Base-by-base conservation (phyloP, 1,284 basidiomycete species). In the Marasmius tenuissimus region DNA sequence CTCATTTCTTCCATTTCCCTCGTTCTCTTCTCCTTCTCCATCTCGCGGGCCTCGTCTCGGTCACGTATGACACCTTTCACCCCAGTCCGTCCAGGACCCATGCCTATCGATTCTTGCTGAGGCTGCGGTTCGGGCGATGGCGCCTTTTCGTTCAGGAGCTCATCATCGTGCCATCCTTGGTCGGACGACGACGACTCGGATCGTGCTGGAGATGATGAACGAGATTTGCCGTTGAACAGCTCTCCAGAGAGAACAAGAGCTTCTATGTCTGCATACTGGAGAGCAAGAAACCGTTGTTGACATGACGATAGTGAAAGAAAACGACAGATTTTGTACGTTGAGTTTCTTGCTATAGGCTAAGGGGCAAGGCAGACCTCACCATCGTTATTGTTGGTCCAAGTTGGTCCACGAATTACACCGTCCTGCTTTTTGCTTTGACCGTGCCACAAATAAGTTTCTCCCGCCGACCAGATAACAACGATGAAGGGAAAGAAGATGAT, bases 1-100 rank as follows among this genome's bases (percentile, higher is more conserved):
- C 57, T 62, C 33, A 68, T 27, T 40, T 65, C 63, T 37, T 65
- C 69, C 18, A 65, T 59, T 51, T 63, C 65, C 27, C 33, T 49
- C 7, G 40, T 51, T 18, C 57, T 49, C 65, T 80, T 83, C 27
- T 81, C 78, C 14, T 81, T 79, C 52, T 82, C 78, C 34, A 85
- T 70, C 45, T 76, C 73, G n/a, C 77, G 80, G 1, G 88, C 89
- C 69, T 93, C 91, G 62, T 86, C 80, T 42, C 85, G 80, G 72
- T 93, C 91, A 34, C 90, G 83, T 62, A 93, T 90, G 62, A 93
- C 92, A 39, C 91, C 92, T 67, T 93, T 93, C 56, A 93, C 91
- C 34, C 91, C 91, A 4, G 91, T 93, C 27, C 92, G 81, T 1
- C 91, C 91, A 8, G 89, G 89, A 6, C 87, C 91, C 88, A 93